Evolutionary conservation across 2,329 filamentous ascomycete genomes (phyloP).

Genomic region (Microsporum canis): DNA sequence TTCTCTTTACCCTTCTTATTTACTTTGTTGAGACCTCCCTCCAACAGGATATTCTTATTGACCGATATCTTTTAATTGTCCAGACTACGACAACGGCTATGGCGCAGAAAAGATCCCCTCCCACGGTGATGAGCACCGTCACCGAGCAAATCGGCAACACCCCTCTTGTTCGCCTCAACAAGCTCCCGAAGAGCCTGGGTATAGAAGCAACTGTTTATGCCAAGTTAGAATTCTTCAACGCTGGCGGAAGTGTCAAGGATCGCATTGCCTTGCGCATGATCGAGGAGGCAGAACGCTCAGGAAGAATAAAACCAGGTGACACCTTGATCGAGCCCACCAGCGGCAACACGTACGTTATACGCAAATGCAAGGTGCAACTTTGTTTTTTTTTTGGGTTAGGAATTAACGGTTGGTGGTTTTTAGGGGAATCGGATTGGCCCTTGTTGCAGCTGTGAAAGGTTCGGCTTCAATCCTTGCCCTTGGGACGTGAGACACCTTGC

Average conservation of each 20-base stretch:
- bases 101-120: constrained; percentile 27
- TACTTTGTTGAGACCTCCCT: neutral
- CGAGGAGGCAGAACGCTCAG: constrained; percentile 80
- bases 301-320: constrained; percentile 92
- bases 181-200: constrained; percentile 79
- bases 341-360: constrained; percentile 64
- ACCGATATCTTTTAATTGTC: neutral
- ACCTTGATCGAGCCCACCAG: constrained; percentile 96
- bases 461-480: neutral
- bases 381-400: neutral
- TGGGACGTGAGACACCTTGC: neutral
- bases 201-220: constrained; percentile 82
- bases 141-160: constrained; percentile 90
- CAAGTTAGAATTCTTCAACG: constrained; percentile 89
- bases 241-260: constrained; percentile 88
- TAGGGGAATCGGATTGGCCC: constrained; percentile 78
- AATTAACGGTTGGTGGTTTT: constrained; percentile 3
- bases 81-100: neutral
- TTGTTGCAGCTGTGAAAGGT: constrained; percentile 86
- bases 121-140: constrained; percentile 53
- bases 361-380: neutral
- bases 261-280: constrained; percentile 95
- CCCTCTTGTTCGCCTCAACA: constrained; percentile 87
- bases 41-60: neutral
- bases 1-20: neutral